Percentiles rank a stretch among this genome's conserved stretches.
Conservation (phyloP, 2,329 filamentous ascomycete genomes). For the Colletotrichum sp. region DNA sequence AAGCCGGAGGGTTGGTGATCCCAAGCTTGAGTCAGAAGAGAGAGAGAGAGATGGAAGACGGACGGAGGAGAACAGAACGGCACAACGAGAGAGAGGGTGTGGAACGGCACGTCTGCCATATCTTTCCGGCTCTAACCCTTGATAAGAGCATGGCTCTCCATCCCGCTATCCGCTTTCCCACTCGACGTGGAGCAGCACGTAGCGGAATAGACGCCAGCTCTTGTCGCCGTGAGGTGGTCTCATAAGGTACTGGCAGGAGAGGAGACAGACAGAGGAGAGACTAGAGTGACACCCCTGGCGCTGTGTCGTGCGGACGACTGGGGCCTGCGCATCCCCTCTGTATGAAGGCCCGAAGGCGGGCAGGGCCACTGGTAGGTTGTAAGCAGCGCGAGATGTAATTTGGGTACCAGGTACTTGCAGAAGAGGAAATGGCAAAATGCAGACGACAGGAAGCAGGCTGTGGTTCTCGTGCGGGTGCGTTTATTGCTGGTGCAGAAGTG, state of each 20-base stretch:
- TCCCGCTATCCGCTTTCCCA: not conserved
- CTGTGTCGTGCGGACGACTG: not conserved
- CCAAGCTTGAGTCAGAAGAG: not conserved
- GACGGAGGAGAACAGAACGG: not conserved
- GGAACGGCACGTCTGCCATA: slow-evolving; percentile 2
- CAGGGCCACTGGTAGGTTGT: not conserved
- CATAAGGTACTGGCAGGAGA: not conserved
- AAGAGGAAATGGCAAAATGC: not conserved
- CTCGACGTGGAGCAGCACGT: slow-evolving; percentile 10
- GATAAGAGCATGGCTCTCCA: slow-evolving; percentile 3
- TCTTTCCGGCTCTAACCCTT: slow-evolving; percentile 9
- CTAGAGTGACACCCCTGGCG: not conserved
- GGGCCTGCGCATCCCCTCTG: not conserved
- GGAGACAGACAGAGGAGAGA: not conserved
- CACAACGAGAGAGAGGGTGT: slow-evolving; percentile 10
- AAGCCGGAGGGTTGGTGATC: not conserved
- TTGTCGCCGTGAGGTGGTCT: not conserved
- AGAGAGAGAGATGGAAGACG: not conserved
- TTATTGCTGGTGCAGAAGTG: not conserved
- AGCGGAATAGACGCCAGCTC: not conserved
- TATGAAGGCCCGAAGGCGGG: slow-evolving; percentile 10
- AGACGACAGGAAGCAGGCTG: slow-evolving; percentile 2
- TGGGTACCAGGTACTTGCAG: slow-evolving; percentile 8
- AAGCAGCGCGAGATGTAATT: not conserved
- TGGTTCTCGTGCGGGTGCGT: not conserved